Evolutionary conservation across 1,139 yeast genomes (phyloP).

Genomic region (Hyphopichia burtonii): DNA sequence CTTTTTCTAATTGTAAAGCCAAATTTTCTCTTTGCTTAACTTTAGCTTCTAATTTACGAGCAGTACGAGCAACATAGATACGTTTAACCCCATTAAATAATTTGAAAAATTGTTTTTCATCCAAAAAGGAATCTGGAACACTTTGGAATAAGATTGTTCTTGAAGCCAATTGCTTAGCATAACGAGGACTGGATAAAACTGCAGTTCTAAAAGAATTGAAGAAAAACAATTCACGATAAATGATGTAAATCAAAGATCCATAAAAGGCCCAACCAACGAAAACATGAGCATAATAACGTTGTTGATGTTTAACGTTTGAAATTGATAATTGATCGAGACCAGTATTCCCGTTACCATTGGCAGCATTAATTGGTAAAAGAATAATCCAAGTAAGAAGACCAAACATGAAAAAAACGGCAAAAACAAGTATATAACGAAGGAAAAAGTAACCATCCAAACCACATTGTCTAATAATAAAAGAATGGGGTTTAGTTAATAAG

Average conservation of each 20-base stretch:
- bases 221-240: conserved; percentile 80
- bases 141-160: conserved; percentile 79
- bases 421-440: conserved; percentile 52
- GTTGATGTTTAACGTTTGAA: conserved; percentile 57
- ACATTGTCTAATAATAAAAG: conserved; percentile 66
- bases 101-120: conserved; percentile 59
- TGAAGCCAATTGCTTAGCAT: conserved; percentile 69
- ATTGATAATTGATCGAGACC: conserved; percentile 83
- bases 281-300: conserved; percentile 83
- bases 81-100: conserved; percentile 69
- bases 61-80: conserved; percentile 73
- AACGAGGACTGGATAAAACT: conserved; percentile 75
- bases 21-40: conserved; percentile 63
- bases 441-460: conserved; percentile 77
- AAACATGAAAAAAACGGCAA: conserved; percentile 40
- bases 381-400: conserved; percentile 51
- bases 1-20: conserved; percentile 65
- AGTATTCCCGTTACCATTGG: conserved; percentile 50
- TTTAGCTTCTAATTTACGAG: conserved; percentile 54
- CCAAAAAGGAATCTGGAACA: conserved; percentile 68
- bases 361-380: conserved; percentile 64
- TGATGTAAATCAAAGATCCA: conserved; percentile 64
- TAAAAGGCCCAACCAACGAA: conserved; percentile 78
- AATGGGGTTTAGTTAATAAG: conserved; percentile 58
- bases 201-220: conserved; percentile 81